Evolutionary conservation across 1,139 yeast species (phyloP), one percentile per base, ranked within the genome.

Genomic region (Komagataea norvegica): DNA sequence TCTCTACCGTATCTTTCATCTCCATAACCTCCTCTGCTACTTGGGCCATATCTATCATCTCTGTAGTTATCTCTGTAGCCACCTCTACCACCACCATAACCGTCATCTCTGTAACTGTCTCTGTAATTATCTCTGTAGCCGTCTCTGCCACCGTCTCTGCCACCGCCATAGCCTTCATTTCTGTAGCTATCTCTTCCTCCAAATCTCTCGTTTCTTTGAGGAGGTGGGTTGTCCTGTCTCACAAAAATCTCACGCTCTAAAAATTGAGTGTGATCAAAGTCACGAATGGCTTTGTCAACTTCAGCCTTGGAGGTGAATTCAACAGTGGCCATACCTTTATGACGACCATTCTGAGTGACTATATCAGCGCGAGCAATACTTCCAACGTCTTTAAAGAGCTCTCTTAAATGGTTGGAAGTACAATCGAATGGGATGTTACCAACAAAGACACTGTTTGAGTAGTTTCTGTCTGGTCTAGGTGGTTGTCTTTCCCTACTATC

Each of bases 321-420:
- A 28, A 91, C 96, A 15, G 96, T 86, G 36, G 89, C 93, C 91
- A 81, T 83, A 47, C 98, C 89, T 65, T 93, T 70, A 60, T 89
- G 82, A 54, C 86, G 85, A 40, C 95, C 94, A 49, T 82, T 74
- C 41, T 75, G 72, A n/a, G 82, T 79, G 40, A 89, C 83, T 39
- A 91, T 82, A 58, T 89, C 96, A 3, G 96, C 95, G 49, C 87
- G 75, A 15, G 82, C 72, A 35, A 91, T 86, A 25, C 72, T 74
- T 45, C 94, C 95, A 29, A 80, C 79, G 29, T 61, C 64, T 14
- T 67, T 63, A 56, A 83, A 83, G 48, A 74, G 69, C 17, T 70
- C 77, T 51, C 75, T 74, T 38, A 83, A 65, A 36, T 81, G 83
- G 36, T 66, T 64, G 45, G 83, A 71, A 22, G 77, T 71, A 43